A percentile compares a stretch with the other conserved stretches of the same genome.
Evolutionary conservation across 1,284 basidiomycete genomes (phyloP).

Genomic region (Ganoderma lucidum): DNA sequence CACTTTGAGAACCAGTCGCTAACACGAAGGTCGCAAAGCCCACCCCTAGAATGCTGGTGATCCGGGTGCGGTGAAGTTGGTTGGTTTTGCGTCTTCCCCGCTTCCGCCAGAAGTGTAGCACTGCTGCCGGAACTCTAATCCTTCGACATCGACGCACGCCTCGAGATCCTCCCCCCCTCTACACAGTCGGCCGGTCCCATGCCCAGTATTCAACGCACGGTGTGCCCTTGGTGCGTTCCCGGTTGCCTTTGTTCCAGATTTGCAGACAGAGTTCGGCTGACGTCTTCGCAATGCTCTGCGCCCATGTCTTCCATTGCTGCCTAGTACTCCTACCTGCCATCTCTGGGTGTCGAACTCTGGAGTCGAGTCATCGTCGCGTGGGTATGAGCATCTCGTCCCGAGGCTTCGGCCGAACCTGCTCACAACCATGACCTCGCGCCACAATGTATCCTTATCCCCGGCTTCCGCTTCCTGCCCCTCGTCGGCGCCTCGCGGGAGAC

Average conservation of each 20-base stretch:
- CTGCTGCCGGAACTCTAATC: slow-evolving; percentile 25
- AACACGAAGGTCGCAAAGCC: not conserved
- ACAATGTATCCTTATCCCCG: slow-evolving; percentile 2
- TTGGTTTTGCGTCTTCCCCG: slow-evolving; percentile 18
- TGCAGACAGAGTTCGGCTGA: slow-evolving; percentile 15
- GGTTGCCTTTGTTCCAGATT: slow-evolving; percentile 15
- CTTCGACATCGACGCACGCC: slow-evolving; percentile 17
- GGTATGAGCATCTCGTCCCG: not conserved
- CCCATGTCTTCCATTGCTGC: not conserved
- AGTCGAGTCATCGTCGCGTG: not conserved
- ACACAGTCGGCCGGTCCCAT: not conserved
- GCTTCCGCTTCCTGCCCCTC: not conserved
- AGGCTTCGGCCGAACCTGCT: not conserved
- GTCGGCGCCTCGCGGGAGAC: not conserved
- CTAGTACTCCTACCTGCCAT: not conserved
- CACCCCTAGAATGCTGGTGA: slow-evolving; percentile 29
- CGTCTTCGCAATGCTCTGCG: slow-evolving; percentile 9
- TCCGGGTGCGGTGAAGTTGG: slow-evolving; percentile 21
- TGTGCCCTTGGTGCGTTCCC: slow-evolving; percentile 11
- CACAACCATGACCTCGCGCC: slow-evolving; percentile 5
- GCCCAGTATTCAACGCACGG: slow-evolving; percentile 20
- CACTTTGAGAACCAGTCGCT: not conserved
- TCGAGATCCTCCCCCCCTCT: not conserved
- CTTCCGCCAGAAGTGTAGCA: slow-evolving; percentile 6
- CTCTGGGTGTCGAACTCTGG: not conserved